Conservation (phyloP, 768 basidiomycete species). For the Leccinum longicurvipes region DNA sequence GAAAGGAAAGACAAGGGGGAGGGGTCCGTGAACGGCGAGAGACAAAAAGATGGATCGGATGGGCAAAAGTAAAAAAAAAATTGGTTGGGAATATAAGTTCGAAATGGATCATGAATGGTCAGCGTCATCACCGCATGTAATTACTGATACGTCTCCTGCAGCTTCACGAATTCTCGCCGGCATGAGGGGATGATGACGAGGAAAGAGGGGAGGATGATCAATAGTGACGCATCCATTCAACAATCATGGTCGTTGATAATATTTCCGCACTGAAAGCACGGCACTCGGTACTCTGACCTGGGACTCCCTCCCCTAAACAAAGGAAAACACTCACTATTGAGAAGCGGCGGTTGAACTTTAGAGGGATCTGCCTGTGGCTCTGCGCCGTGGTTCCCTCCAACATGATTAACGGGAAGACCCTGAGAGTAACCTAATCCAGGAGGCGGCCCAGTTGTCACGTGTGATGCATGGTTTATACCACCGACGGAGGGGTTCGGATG, state of each 20-base stretch:
- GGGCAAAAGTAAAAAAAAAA: constrained; percentile 8
- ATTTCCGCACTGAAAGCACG: constrained; percentile 89
- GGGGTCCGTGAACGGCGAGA: constrained; percentile 28
- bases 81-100: constrained; percentile 3
- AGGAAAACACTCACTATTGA: constrained; percentile 66
- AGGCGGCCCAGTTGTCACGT: constrained; percentile 54
- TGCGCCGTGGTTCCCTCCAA: constrained; percentile 13
- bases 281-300: constrained; percentile 82
- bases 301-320: constrained; percentile 71
- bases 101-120: constrained; percentile 12
- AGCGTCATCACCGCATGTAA: constrained; percentile 23
- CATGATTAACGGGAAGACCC: constrained; percentile 26
- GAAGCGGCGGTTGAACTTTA: constrained; percentile 17
- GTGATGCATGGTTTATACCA: constrained; percentile 12
- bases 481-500: constrained; percentile 13
- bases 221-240: constrained; percentile 34
- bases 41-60: constrained; percentile 6
- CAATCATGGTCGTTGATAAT: constrained; percentile 66
- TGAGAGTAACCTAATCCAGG: constrained; percentile 58
- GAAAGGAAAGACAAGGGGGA: constrained; percentile 36
- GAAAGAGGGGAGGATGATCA: constrained; percentile 20
- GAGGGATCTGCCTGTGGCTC: constrained; percentile 27
- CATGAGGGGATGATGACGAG: constrained; percentile 22
- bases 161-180: constrained; percentile 28
- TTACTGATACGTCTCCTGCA: constrained; percentile 21